These are phyloP conservation scores for Pichia inconspicua DNA, from an alignment of 1,139 yeast species.

Conservation along the genomic window DNA sequence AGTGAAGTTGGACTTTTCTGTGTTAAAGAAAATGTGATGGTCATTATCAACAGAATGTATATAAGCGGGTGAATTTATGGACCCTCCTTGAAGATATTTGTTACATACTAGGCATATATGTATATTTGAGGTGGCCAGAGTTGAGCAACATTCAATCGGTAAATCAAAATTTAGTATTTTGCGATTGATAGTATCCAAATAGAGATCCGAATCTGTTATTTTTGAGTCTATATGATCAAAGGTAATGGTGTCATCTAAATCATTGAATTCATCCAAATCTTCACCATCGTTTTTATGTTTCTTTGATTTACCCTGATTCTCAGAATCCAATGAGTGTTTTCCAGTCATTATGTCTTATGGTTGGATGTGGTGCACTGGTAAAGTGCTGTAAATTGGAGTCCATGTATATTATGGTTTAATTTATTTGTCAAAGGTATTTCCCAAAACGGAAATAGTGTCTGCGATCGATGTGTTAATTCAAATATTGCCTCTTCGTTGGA, in stretches of 20 bases:
- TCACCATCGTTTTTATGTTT: neutral
- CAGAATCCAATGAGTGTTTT: neutral
- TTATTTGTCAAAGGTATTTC: too few relatives aligned
- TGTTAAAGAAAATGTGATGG: constrained; percentile 58
- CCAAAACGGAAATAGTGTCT: too few relatives aligned
- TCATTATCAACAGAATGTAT: constrained; percentile 53
- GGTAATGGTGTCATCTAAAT: constrained; percentile 7
- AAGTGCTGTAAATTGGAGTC: too few relatives aligned
- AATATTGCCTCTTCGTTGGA: too few relatives aligned
- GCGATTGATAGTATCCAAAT: constrained; percentile 50
- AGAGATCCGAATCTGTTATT: constrained; percentile 23
- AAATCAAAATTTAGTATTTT: constrained; percentile 59
- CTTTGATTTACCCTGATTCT: neutral
- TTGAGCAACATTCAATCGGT: constrained; percentile 57
- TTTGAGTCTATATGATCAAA: neutral
- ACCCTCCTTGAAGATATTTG: constrained; percentile 63
- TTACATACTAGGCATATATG: constrained; percentile 74
- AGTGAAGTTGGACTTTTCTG: constrained; percentile 42
- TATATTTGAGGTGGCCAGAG: constrained; percentile 52
- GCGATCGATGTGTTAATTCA: too few relatives aligned
- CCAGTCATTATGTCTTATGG: neutral
- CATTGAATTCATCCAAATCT: constrained; percentile 12
- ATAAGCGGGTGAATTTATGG: constrained; percentile 56
- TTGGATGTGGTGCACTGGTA: too few relatives aligned
- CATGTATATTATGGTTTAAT: too few relatives aligned